These are phyloP conservation scores for Lactarius evosmus DNA, from an alignment of 768 basidiomycete species.

Conservation along the genomic window DNA sequence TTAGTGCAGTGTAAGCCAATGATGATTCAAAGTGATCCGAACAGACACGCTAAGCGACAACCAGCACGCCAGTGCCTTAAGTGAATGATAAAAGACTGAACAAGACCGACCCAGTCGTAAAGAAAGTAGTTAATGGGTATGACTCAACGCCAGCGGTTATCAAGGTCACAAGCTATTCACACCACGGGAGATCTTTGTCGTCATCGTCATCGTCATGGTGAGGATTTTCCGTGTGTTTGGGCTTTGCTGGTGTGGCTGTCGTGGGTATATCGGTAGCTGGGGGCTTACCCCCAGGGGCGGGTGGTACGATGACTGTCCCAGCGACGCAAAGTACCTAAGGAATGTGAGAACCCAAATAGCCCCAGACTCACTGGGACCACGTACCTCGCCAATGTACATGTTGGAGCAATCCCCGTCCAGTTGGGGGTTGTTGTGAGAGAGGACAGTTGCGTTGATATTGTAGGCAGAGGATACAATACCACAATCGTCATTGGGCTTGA, in stretches of 20 bases:
- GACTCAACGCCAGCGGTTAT: neutral
- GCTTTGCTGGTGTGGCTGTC: neutral
- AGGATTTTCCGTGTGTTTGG: neutral
- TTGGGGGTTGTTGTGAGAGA: conserved; percentile 74
- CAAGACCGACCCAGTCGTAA: neutral
- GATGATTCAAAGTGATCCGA: neutral
- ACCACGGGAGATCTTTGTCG: conserved; percentile 10
- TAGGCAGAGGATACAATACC: conserved; percentile 41
- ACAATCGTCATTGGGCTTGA: conserved; percentile 57
- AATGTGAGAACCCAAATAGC: neutral
- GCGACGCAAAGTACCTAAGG: conserved; percentile 15
- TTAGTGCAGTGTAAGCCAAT: neutral
- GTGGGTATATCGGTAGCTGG: neutral
- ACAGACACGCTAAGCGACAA: neutral
- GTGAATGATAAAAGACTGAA: neutral
- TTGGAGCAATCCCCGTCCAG: conserved; percentile 54
- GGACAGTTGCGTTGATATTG: conserved; percentile 50
- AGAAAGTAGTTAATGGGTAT: conserved; percentile 1
- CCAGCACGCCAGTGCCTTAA: conserved; percentile 3
- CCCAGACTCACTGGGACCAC: conserved; percentile 25
- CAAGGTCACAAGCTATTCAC: conserved; percentile 4
- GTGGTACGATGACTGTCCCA: neutral
- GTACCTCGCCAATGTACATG: conserved; percentile 74
- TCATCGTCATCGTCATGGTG: neutral
- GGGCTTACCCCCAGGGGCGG: neutral